Base-by-base conservation (phyloP, 306 rosid species). In the Corylus avellana region DNA sequence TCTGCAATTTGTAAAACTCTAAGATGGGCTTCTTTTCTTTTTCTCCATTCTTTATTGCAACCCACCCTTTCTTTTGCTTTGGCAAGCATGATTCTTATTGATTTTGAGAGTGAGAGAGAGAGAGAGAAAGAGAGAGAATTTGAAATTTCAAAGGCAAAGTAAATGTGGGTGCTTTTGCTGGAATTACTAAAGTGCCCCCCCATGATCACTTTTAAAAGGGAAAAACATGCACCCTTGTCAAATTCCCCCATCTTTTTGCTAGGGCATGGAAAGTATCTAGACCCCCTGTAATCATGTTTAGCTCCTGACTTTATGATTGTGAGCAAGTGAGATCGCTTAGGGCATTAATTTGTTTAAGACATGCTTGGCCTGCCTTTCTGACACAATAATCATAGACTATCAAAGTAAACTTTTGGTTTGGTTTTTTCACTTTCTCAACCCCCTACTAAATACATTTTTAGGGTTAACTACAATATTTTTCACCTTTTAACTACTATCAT, bases 361-460 rank as follows among this genome's bases (percentile, higher is more conserved):
- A 86, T 84, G 91, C 87, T 81, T 83, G 91, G 87, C 96, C 81
- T 86, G 85, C 90, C 94, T 82, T 87, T 86, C 54, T 83, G 57
- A 56, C 35, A 76, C 74, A 82, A 73, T 78, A 83, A 86, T 85
- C 74, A 86, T 84, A 62, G 56, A 73, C 74, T 25, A 57, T 83
- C 74, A 78, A 79, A 74, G 59, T 75, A 48, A 5, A 47, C 59
- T 48, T 37, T 14, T 78, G 37, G 48, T 53, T 51, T n/a, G 51
- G 18, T 67, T 16, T 4, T 66, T 35, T 42, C 7, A 67, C 39
- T 73, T 46, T 63, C 64, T 62, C 64, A 22, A 73, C 1, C 54
- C 7, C 54, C 74, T 62, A 50, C 39, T 37, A 46, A 20, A 22
- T 29, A 18, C 50, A 47, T 47, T 47, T 47, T 47, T 7, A 4